phyloP scores from a whole-genome alignment of 75 land plant genomes.

The Ceratopteris richardii region DNA sequence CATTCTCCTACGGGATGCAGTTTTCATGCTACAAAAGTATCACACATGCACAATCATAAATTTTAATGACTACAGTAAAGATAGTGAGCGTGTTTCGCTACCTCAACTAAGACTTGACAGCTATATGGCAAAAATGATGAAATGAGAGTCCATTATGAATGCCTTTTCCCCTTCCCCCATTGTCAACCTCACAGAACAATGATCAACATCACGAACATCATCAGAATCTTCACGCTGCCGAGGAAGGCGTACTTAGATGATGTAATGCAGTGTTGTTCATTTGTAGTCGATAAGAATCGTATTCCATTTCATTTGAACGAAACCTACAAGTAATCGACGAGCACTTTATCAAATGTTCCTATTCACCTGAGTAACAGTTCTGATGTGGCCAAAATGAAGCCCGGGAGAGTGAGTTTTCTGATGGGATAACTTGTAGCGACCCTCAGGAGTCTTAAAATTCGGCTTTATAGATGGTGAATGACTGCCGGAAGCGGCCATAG shows the following conservation, averaged over 20 bases:
- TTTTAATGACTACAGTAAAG: too few relatives aligned
- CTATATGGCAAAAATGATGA: too few relatives aligned
- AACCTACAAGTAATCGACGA: background rate
- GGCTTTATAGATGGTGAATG: slow-evolving; percentile 23
- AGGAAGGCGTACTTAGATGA: background rate
- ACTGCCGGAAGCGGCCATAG: slow-evolving; percentile 23
- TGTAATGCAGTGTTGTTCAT: too few relatives aligned
- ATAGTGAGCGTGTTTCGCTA: too few relatives aligned
- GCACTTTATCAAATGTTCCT: background rate
- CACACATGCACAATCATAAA: too few relatives aligned
- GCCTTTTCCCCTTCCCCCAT: too few relatives aligned
- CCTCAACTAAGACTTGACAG: too few relatives aligned
- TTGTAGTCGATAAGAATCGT: background rate
- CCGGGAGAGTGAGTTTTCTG: slow-evolving; percentile 35
- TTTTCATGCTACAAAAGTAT: too few relatives aligned
- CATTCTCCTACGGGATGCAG: too few relatives aligned
- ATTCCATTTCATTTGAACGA: background rate
- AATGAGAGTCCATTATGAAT: too few relatives aligned
- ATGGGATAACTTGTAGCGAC: slow-evolving; percentile 33
- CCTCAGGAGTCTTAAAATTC: slow-evolving; percentile 41
- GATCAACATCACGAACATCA: background rate
- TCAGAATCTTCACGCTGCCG: background rate
- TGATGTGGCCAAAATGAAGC: slow-evolving; percentile 30
- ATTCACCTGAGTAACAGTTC: slow-evolving; percentile 27
- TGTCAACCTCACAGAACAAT: background rate